Evolutionary conservation across 768 basidiomycete genomes (phyloP).

Genomic region (Russula ochroleuca): DNA sequence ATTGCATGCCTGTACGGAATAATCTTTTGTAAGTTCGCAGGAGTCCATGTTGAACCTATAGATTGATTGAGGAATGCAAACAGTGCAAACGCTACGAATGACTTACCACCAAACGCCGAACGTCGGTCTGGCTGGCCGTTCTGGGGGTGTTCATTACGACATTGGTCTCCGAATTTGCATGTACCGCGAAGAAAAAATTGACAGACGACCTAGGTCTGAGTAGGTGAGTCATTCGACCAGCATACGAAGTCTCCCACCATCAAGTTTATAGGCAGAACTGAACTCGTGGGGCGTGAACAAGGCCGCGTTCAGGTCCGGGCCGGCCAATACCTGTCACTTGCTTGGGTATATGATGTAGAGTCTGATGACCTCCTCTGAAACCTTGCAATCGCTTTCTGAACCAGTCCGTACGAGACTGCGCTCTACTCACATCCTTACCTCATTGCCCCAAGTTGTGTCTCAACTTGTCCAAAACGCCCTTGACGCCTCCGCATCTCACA

Average conservation of each 20-base stretch:
- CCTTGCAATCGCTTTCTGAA: constrained; percentile 41
- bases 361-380: constrained; percentile 10
- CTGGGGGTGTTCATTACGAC: constrained; percentile 57
- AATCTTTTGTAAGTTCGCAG: constrained; percentile 14
- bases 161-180: constrained; percentile 58
- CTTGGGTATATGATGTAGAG: background rate
- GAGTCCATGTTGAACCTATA: constrained; percentile 22
- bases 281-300: background rate
- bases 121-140: constrained; percentile 31
- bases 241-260: constrained; percentile 11
- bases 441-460: constrained; percentile 70
- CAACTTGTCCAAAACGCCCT: constrained; percentile 89
- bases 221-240: background rate
- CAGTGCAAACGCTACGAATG: constrained; percentile 10
- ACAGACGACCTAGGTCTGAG: constrained; percentile 46
- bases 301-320: background rate
- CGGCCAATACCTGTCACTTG: background rate
- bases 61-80: constrained; percentile 23
- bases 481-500: constrained; percentile 66
- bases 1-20: constrained; percentile 21
- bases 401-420: constrained; percentile 70
- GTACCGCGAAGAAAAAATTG: constrained; percentile 54
- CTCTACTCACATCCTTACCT: constrained; percentile 80
- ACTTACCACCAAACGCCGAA: constrained; percentile 47
- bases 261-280: background rate